Evolutionary conservation across 345 rosid species (phyloP), one percentile per base, ranked within the genome.

Genomic region (Brassica cretica): DNA sequence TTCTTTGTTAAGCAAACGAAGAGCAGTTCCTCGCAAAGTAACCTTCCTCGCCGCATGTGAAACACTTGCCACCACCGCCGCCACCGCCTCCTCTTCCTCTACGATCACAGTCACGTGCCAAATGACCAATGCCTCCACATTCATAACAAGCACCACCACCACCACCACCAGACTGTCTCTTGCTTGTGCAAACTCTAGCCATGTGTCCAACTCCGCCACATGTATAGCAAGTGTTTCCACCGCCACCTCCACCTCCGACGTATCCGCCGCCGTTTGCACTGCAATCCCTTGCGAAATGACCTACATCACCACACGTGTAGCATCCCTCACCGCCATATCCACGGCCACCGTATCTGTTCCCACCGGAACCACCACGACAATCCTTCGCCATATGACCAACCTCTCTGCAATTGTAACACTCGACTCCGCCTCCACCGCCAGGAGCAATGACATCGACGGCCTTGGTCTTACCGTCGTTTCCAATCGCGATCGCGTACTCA

Each of bases 201-300:
- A 81, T 8, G 33, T 83, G 86, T 9, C 82, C 82, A 51, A 75
- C 6, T 53, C 78, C 77, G 11, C 88, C 78, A 69, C 86, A 83
- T 5, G 60, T 81, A 64, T 71, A 85, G 51, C 87, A 84, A 29
- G 75, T 84, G 11, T 63, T 75, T 21, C 70, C 76, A 41, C 84
- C 74, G 5, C n/a, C n/a, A n/a, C n/a, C n/a, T n/a, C 77, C 82
- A 2, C 74, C 67, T 3, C 77, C 71, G 3, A 58, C 69, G 29
- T 71, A 68, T 1, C 78, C 84, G 37, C 82, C 84, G 4, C 37
- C 30, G 25, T 37, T 68, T 15, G 72, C 80, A 70, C 76, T 74
- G 64, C 91, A 88, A 2, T 88, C 89, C 79, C 87, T 85, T 5
- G 88, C 86, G 16, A 88, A 81, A 59, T 88, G 91, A 8, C 89